These are phyloP conservation scores for Poa pratensis DNA, from an alignment of 176 grass and related monocot species.

Conservation along the genomic window DNA sequence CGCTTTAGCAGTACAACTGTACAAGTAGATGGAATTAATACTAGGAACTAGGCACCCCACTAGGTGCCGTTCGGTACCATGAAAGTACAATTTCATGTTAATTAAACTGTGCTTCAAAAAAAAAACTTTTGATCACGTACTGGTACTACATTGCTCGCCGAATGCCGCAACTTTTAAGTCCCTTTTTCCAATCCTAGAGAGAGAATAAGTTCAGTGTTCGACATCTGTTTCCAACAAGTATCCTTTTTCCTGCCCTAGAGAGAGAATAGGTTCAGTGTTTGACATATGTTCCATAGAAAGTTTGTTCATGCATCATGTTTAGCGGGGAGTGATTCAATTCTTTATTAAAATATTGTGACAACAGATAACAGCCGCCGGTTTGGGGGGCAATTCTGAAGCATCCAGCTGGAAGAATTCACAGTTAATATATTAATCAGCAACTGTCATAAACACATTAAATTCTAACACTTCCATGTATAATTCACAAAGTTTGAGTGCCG, in stretches of 20 bases:
- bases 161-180: conserved; percentile 33
- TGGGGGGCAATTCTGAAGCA: background rate
- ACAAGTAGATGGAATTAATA: conserved; percentile 18
- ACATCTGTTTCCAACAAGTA: conserved; percentile 5
- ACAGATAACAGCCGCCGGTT: background rate
- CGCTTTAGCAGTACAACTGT: conserved; percentile 29
- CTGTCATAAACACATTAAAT: background rate
- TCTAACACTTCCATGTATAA: background rate
- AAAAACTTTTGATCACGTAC: background rate
- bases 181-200: conserved; percentile 32
- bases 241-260: conserved; percentile 30
- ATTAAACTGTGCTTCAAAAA: conserved; percentile 5
- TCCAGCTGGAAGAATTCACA: background rate
- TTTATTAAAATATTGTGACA: background rate
- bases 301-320: background rate
- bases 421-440: background rate
- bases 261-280: conserved; percentile 5
- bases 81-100: conserved; percentile 46
- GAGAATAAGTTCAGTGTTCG: conserved; percentile 5
- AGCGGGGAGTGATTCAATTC: background rate
- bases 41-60: conserved; percentile 35
- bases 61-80: background rate
- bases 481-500: background rate
- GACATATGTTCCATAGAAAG: background rate
- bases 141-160: conserved; percentile 15